A percentile compares a stretch with the other conserved stretches of the same genome.
phyloP scores from a whole-genome alignment of 352 stramenopile species.

The Globisporangium emineosum region DNA sequence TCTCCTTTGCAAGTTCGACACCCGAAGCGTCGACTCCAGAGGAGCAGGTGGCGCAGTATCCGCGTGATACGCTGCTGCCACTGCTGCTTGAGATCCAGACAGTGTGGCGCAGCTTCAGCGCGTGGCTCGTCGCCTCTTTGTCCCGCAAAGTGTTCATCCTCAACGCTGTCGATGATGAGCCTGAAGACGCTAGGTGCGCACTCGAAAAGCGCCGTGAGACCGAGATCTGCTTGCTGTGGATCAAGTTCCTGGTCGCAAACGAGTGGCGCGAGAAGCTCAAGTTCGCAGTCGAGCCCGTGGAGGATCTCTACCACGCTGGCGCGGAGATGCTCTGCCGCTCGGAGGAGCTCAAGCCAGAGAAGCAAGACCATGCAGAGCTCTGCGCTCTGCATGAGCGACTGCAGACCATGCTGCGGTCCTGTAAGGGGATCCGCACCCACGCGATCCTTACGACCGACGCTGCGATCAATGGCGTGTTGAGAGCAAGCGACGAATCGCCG shows the following conservation, averaged over 20 bases:
- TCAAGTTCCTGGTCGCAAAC: conserved; percentile 61
- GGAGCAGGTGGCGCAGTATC: conserved; percentile 20
- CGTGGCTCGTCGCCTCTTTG: conserved; percentile 46
- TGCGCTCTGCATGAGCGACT: conserved; percentile 31
- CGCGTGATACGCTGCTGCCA: conserved; percentile 31
- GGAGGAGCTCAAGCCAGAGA: conserved; percentile 22
- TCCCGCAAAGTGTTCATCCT: conserved; percentile 44
- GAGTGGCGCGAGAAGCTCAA: conserved; percentile 64
- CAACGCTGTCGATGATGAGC: conserved; percentile 5
- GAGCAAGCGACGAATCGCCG: conserved; percentile 11
- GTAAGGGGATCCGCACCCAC: conserved; percentile 55
- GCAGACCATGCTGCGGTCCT: conserved; percentile 32
- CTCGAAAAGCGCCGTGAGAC: conserved; percentile 21
- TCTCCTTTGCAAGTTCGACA: conserved; percentile 17
- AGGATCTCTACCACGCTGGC: conserved; percentile 58
- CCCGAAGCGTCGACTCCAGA: background rate
- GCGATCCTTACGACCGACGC: conserved; percentile 25
- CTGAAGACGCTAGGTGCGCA: background rate
- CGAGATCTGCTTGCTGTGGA: conserved; percentile 46
- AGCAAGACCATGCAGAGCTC: conserved; percentile 1
- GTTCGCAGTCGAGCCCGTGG: conserved; percentile 51
- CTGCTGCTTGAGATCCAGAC: conserved; percentile 54
- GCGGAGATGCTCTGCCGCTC: conserved; percentile 48
- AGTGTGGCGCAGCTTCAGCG: conserved; percentile 47
- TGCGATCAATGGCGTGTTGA: conserved; percentile 14